These are phyloP conservation scores for Boletus sp. DNA, from an alignment of 1,284 basidiomycete genomes.

Conservation along the genomic window DNA sequence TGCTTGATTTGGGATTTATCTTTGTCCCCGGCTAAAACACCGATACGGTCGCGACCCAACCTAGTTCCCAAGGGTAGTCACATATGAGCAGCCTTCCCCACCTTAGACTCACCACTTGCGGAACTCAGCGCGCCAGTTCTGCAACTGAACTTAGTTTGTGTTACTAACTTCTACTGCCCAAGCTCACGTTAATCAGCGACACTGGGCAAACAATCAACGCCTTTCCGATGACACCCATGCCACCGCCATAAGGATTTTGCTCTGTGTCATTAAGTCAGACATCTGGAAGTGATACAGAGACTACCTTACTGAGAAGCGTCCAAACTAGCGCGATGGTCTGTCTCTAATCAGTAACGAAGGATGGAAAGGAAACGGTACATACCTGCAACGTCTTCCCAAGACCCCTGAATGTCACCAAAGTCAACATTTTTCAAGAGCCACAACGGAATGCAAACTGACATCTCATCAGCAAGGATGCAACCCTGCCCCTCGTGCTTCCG, in stretches of 20 bases:
- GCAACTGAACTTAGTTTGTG: conserved; percentile 5
- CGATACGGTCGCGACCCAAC: conserved; percentile 78
- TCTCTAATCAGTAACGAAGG: conserved; percentile 4
- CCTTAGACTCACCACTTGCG: conserved; percentile 71
- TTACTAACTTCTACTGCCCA: not conserved
- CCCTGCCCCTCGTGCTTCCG: conserved; percentile 85
- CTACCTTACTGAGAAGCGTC: conserved; percentile 76
- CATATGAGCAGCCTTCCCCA: not conserved
- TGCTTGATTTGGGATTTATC: conserved; percentile 66
- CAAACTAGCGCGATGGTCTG: conserved; percentile 86
- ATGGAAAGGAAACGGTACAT: conserved; percentile 4
- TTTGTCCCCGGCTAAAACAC: conserved; percentile 79
- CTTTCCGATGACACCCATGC: conserved; percentile 61
- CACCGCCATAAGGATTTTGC: conserved; percentile 77
- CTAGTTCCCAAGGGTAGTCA: conserved; percentile 28
- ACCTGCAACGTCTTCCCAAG: conserved; percentile 91
- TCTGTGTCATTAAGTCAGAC: conserved; percentile 43
- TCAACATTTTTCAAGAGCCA: conserved; percentile 7
- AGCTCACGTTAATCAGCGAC: conserved; percentile 74
- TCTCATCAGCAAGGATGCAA: conserved; percentile 96
- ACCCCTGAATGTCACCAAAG: conserved; percentile 55
- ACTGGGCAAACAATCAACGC: conserved; percentile 94
- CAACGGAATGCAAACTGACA: conserved; percentile 45
- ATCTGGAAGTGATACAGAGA: not conserved
- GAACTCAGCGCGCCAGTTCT: conserved; percentile 98